These are phyloP conservation scores for Apiotrichum montevideense DNA, from an alignment of 1,284 basidiomycete species.

Conservation along the genomic window DNA sequence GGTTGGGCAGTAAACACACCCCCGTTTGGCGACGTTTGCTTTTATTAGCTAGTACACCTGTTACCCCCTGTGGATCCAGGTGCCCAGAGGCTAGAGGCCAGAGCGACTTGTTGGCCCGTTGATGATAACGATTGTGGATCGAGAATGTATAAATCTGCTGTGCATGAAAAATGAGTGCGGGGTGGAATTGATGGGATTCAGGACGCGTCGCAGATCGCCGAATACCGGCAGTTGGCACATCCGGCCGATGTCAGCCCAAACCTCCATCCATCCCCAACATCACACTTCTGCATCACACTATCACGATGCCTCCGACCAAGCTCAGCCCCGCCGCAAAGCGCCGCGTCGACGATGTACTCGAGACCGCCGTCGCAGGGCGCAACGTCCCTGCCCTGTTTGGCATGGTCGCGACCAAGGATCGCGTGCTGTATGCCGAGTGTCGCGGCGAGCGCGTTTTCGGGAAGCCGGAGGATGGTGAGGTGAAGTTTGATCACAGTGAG, in stretches of 20 bases:
- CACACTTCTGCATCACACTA: no score
- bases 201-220: no score
- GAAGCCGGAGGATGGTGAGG: conserved; percentile 20
- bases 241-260: no score
- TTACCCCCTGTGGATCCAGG: no score
- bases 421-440: conserved; percentile 28
- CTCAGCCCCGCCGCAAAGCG: background rate
- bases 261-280: no score
- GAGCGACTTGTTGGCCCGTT: background rate
- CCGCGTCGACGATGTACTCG: conserved; percentile 22
- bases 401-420: conserved; percentile 29
- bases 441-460: conserved; percentile 28
- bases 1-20: conserved; percentile 19
- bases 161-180: no score
- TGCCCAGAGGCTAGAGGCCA: background rate
- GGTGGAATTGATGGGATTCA: no score
- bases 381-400: conserved; percentile 27
- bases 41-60: no score
- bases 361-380: conserved; percentile 12
- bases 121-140: background rate
- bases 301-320: background rate
- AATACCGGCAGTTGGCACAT: no score
- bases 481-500: conserved; percentile 33
- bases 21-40: no score
- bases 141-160: background rate